Evolutionary conservation across 345 rosid genomes (phyloP).

Genomic region (Theobroma cacao): DNA sequence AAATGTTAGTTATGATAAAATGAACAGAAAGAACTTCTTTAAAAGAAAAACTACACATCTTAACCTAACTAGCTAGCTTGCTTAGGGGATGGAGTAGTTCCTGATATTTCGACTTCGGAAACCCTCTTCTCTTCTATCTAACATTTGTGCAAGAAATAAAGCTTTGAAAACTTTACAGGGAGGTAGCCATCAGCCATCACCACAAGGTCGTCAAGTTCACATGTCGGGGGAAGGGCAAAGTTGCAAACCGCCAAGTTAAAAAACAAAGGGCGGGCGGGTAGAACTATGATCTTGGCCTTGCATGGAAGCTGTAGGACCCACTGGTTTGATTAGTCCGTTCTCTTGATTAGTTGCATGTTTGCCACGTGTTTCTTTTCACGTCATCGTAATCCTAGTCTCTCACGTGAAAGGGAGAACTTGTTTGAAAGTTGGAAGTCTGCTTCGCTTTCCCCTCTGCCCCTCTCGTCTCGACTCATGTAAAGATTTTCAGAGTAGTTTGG

Average conservation of each 20-base stretch:
- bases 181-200: not conserved
- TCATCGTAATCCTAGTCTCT: not conserved
- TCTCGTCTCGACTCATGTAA: not conserved
- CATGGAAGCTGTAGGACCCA: not conserved
- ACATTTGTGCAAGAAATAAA: not conserved
- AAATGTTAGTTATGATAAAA: no score
- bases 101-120: no score
- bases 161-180: not conserved
- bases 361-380: slow-evolving; percentile 22
- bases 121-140: not conserved
- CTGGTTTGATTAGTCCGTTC: slow-evolving; percentile 4
- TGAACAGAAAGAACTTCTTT: no score
- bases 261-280: not conserved
- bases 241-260: slow-evolving; percentile 16
- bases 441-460: not conserved
- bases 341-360: slow-evolving; percentile 30
- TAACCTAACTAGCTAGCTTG: no score
- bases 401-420: slow-evolving; percentile 21
- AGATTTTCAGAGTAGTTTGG: no score
- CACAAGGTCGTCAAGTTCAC: slow-evolving; percentile 12
- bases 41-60: no score
- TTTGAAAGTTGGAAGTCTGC: not conserved
- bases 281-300: not conserved
- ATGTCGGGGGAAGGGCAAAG: slow-evolving; percentile 12
- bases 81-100: no score